Base-by-base conservation (phyloP, 257 asterid genomes). In the Mentha longifolia region DNA sequence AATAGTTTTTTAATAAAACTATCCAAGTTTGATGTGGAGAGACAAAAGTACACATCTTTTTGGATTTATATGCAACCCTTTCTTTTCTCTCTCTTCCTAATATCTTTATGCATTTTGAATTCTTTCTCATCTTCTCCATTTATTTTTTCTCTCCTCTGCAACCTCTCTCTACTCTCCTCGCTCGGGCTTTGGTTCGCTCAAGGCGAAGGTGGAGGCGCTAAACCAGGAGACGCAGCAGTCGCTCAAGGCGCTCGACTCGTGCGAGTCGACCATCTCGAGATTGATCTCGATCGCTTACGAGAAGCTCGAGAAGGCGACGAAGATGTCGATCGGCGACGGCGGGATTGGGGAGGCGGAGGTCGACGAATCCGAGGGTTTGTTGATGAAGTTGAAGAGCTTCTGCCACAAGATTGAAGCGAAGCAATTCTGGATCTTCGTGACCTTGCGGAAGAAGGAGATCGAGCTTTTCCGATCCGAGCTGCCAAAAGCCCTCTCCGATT, bases 391-490 rank as follows among this genome's bases (percentile, higher is more conserved):
- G 85, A 83, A 51, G 57, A 65, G 86, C 0, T 87, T 76, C 17
- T 89, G 99, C 62, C 71, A 74, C 20, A 80, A 66, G 72, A 92
- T 95, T 95, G 91, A 85, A 72, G 88, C 85, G 17, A 78, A 80
- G 39, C 82, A 82, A 61, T 89, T 92, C 75, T 95, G 99, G 99
- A 68, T 76, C 39, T 92, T 88, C 62, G 79, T 92, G 7, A 82
- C 83, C 7, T 77, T 82, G 7, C 74, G 92, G 74, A 95, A 95
- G 93, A 95, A 92, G 85, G 96, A 92, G 42, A 52, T 95, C 80
- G 99, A 92, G 62, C 4, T 28, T 6, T 77, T 95, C 68, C 82
- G 96, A 77, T 67, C 78, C 56, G 89, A 84, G 42, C 51, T 87
- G 67, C 95, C 98, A 10, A 85, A 81, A 41, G 97, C 95, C 17